Evolutionary conservation across 306 rosid species (phyloP).

Genomic region (Ormosia semicastrata): DNA sequence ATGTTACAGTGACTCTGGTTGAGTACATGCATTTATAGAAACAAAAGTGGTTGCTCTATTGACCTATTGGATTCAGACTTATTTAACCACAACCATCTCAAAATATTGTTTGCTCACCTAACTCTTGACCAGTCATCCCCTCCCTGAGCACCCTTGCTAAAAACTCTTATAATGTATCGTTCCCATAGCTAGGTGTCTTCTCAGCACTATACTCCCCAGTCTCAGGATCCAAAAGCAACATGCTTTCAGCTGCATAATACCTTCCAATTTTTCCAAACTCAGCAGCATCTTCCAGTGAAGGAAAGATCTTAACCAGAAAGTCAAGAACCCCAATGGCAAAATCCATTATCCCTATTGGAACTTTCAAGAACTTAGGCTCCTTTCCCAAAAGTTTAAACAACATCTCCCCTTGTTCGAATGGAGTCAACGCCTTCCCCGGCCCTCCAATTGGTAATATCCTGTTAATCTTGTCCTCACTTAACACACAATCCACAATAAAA

Average conservation of each 20-base stretch:
- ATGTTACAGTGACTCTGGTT: constrained; percentile 25
- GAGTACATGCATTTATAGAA: constrained; percentile 32
- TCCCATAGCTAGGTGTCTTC: constrained; percentile 91
- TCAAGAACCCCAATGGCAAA: constrained; percentile 79
- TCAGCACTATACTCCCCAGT: constrained; percentile 88
- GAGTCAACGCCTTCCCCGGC: constrained; percentile 87
- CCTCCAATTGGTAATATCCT: constrained; percentile 83
- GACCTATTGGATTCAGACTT: constrained; percentile 7
- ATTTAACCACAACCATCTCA: constrained; percentile 25
- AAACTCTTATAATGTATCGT: constrained; percentile 87
- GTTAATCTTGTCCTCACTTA: constrained; percentile 65
- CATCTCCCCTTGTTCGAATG: constrained; percentile 90
- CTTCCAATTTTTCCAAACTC: constrained; percentile 96
- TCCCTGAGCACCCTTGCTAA: constrained; percentile 78
- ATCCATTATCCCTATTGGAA: constrained; percentile 95
- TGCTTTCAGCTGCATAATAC: constrained; percentile 96
- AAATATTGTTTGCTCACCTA: constrained; percentile 84
- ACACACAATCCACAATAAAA: constrained; percentile 80
- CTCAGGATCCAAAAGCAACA: constrained; percentile 85
- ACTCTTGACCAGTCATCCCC: constrained; percentile 97
- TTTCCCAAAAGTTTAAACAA: constrained; percentile 75
- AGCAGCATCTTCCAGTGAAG: constrained; percentile 86
- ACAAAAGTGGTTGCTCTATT: constrained; percentile 46
- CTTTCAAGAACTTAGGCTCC: constrained; percentile 86
- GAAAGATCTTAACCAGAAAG: constrained; percentile 70